Evolutionary conservation across 2,329 filamentous ascomycete species (phyloP).

Genomic region (Gyromitra esculenta): DNA sequence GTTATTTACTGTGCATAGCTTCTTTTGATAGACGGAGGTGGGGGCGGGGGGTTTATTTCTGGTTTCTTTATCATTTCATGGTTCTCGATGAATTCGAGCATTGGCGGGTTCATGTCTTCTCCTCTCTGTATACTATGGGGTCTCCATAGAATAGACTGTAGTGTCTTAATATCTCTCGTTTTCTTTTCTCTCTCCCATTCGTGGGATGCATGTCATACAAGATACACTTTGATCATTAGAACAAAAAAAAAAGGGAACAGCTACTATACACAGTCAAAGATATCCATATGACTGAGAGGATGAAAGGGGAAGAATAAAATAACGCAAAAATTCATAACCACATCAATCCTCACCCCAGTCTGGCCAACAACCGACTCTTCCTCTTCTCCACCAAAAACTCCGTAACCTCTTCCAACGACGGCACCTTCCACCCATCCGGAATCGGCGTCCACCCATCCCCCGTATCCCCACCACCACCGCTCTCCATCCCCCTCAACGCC

Average conservation of each 20-base stretch:
- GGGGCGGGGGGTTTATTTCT: not conserved
- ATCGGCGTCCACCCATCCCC: slow-evolving; percentile 80
- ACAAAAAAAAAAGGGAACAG: slow-evolving; percentile 29
- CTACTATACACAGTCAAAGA: slow-evolving; percentile 35
- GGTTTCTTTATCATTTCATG: not conserved
- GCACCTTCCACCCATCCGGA: slow-evolving; percentile 82
- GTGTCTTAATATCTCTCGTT: slow-evolving; percentile 4
- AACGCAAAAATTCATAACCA: not conserved
- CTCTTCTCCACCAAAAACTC: slow-evolving; percentile 88
- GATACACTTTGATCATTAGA: slow-evolving; percentile 27
- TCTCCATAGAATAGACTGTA: not conserved
- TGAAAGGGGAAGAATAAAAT: not conserved
- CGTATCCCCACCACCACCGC: slow-evolving; percentile 65
- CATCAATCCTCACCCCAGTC: slow-evolving; percentile 67
- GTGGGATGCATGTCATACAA: slow-evolving; percentile 6
- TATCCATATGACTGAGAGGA: not conserved
- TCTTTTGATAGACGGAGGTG: slow-evolving; percentile 6
- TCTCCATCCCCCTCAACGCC: slow-evolving; percentile 74
- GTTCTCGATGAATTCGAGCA: not conserved
- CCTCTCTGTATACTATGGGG: slow-evolving; percentile 17
- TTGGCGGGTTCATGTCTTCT: slow-evolving; percentile 14
- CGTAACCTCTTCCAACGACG: slow-evolving; percentile 91
- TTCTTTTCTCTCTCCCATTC: not conserved
- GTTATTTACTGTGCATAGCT: slow-evolving; percentile 33
- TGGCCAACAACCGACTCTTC: slow-evolving; percentile 83